These are phyloP conservation scores for Hortiboletus rubellus DNA, from an alignment of 1,284 basidiomycete species.

Conservation along the genomic window DNA sequence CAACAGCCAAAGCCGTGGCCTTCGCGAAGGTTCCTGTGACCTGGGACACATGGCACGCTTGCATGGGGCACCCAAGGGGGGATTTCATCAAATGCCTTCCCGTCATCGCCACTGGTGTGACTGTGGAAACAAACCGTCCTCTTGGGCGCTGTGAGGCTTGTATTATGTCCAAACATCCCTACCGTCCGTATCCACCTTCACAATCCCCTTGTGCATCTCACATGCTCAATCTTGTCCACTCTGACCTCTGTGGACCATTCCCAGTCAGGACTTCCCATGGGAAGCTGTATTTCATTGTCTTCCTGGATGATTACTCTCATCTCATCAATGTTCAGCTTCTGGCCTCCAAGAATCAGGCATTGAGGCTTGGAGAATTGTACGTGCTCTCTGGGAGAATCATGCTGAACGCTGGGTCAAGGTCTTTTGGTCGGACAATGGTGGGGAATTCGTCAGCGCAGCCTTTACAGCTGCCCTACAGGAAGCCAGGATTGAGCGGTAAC, in stretches of 20 bases:
- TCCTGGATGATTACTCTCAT: neutral
- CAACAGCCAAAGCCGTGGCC: too few relatives aligned
- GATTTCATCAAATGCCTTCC: neutral
- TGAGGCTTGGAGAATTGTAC: too few relatives aligned
- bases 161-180: neutral
- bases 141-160: neutral
- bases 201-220: neutral
- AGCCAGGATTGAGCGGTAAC: too few relatives aligned
- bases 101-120: fast-evolving
- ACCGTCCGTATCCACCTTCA: neutral
- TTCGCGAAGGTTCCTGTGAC: neutral
- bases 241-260: neutral
- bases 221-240: neutral
- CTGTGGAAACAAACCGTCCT: neutral
- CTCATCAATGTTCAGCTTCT: neutral
- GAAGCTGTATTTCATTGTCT: neutral
- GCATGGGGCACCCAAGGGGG: neutral
- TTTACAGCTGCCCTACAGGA: too few relatives aligned
- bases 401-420: too few relatives aligned
- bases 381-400: too few relatives aligned
- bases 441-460: too few relatives aligned
- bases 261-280: neutral
- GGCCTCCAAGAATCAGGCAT: neutral
- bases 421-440: too few relatives aligned
- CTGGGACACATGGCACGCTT: neutral